Percentiles rank a stretch among this genome's conserved stretches.
Conservation (phyloP, 177 flowering plant species). For the Tripterygium wilfordii region DNA sequence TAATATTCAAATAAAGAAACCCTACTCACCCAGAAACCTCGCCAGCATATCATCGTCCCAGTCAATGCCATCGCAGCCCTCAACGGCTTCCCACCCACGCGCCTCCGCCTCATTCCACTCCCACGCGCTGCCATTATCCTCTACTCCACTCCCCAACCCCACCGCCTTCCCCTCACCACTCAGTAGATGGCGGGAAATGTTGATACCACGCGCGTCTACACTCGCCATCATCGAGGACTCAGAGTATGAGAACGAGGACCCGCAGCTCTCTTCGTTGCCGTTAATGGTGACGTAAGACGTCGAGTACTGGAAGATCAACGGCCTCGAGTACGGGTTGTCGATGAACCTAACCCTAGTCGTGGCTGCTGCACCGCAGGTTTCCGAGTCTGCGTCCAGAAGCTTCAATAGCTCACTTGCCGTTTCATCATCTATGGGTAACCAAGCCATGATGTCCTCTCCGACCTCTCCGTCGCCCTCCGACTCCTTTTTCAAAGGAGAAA, state of each 20-base stretch:
- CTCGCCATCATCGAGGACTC: constrained; percentile 47
- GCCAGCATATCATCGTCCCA: constrained; percentile 1
- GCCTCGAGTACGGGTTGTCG: constrained; percentile 20
- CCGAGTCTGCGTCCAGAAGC: constrained; percentile 4
- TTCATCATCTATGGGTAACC: constrained; percentile 11
- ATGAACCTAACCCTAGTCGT: constrained; percentile 20
- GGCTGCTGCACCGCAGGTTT: not conserved
- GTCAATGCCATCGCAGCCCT: constrained; percentile 2
- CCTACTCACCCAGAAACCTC: constrained; percentile 10
- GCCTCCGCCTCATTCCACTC: constrained; percentile 5
- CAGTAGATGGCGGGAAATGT: no score
- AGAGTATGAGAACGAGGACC: constrained; percentile 48
- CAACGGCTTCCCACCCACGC: constrained; percentile 1
- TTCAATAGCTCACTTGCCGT: constrained; percentile 14
- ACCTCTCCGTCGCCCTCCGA: no score
- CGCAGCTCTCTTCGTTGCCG: constrained; percentile 59
- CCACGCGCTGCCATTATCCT: constrained; percentile 8
- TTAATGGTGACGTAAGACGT: constrained; percentile 45
- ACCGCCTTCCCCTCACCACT: not conserved
- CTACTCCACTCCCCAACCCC: not conserved
- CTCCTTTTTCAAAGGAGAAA: no score
- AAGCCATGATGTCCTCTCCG: constrained; percentile 17
- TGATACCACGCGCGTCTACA: constrained; percentile 23
- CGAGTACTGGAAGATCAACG: constrained; percentile 20
- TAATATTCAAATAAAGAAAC: not conserved